phyloP scores from a whole-genome alignment of 768 basidiomycete genomes.

The Rhizopogon sp. region DNA sequence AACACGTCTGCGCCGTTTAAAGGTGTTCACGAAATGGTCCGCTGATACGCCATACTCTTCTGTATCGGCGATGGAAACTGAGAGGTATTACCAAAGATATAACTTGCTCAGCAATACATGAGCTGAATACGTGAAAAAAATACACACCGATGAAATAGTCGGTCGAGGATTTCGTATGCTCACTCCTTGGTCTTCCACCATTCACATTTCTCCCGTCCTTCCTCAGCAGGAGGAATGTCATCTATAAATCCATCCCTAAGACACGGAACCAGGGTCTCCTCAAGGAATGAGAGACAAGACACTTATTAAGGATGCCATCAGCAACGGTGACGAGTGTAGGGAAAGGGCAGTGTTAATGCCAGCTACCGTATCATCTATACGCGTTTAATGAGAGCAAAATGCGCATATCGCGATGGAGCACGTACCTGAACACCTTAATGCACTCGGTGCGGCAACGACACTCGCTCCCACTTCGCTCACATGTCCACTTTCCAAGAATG shows the following conservation, averaged over 20 bases:
- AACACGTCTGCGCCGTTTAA: constrained; percentile 18
- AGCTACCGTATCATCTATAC: constrained; percentile 66
- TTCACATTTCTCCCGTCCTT: constrained; percentile 70
- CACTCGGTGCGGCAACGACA: constrained; percentile 65
- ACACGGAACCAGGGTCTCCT: constrained; percentile 62
- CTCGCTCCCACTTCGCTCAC: constrained; percentile 77
- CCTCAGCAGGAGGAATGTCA: constrained; percentile 63
- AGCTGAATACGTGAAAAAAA: not conserved
- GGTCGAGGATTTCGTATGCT: constrained; percentile 48
- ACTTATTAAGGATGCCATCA: constrained; percentile 51
- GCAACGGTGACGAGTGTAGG: constrained; percentile 73
- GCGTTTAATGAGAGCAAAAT: constrained; percentile 15
- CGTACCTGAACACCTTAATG: constrained; percentile 49
- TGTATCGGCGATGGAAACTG: constrained; percentile 74
- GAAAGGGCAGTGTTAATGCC: constrained; percentile 55
- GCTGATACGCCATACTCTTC: constrained; percentile 69
- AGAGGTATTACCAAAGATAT: constrained; percentile 82
- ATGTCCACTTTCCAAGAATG: constrained; percentile 55
- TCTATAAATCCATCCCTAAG: constrained; percentile 59
- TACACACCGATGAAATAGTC: constrained; percentile 67
- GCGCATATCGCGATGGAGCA: not conserved
- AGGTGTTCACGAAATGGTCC: constrained; percentile 67
- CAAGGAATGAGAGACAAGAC: too few relatives aligned
- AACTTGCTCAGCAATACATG: constrained; percentile 3
- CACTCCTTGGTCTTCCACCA: constrained; percentile 91